phyloP scores from a whole-genome alignment of 2,329 filamentous ascomycete genomes.

The Botrytis medusae region DNA sequence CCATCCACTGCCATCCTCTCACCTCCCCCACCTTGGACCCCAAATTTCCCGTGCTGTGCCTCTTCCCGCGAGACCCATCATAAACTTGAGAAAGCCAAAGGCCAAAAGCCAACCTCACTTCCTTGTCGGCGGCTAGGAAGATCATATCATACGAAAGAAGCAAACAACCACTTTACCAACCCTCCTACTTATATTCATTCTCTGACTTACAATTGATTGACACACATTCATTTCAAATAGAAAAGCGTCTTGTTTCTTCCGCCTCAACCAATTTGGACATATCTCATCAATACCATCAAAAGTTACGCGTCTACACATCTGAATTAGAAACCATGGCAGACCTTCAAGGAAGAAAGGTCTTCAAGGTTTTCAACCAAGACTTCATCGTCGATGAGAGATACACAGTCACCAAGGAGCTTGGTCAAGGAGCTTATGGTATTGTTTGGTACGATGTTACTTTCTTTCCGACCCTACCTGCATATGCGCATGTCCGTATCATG shows the following conservation, averaged over 20 bases:
- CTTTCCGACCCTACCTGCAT: conserved; percentile 20
- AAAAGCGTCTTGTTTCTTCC: background rate
- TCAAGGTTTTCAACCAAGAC: conserved; percentile 99
- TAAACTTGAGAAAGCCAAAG: background rate
- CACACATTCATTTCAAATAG: background rate
- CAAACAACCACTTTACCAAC: background rate
- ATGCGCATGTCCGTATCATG: conserved; percentile 26
- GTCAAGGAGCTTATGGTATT: conserved; percentile 97
- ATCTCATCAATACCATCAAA: background rate
- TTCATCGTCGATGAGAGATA: conserved; percentile 98
- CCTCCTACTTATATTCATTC: conserved; percentile 15
- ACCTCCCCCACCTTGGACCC: conserved; percentile 17
- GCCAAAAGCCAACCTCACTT: conserved; percentile 9
- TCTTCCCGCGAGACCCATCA: conserved; percentile 18
- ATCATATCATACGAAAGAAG: conserved; percentile 1
- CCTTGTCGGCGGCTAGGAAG: conserved; percentile 22
- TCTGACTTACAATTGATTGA: conserved; percentile 5
- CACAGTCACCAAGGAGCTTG: conserved; percentile 97
- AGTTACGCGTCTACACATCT: background rate
- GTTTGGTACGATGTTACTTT: conserved; percentile 70
- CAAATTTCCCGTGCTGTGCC: conserved; percentile 17
- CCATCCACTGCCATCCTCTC: background rate
- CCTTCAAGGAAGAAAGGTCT: conserved; percentile 73
- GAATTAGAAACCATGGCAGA: conserved; percentile 39
- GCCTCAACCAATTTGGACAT: background rate